phyloP scores from a whole-genome alignment of 768 basidiomycete species.

The Auricularia sp. region DNA sequence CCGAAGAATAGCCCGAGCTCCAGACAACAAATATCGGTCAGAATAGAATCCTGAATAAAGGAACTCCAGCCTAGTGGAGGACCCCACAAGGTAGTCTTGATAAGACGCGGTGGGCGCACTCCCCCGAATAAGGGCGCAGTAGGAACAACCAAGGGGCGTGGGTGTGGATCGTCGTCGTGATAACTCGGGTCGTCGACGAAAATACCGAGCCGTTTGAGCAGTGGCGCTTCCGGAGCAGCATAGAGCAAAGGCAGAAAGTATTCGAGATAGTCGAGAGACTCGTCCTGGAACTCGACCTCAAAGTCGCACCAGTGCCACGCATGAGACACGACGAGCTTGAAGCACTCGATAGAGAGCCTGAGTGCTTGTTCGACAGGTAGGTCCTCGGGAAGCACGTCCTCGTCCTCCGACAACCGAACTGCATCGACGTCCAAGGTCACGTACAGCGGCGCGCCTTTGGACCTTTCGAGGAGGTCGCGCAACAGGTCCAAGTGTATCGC shows the following conservation, averaged over 20 bases:
- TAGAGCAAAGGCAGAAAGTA: slow-evolving; percentile 8
- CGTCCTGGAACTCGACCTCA: slow-evolving; percentile 8
- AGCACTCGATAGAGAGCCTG: slow-evolving; percentile 7
- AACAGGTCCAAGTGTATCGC: slow-evolving; percentile 36
- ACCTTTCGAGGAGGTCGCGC: slow-evolving; percentile 39
- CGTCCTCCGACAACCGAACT: slow-evolving; percentile 20
- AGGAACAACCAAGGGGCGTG: not conserved
- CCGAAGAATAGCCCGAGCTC: not conserved
- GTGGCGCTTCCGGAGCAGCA: slow-evolving; percentile 11
- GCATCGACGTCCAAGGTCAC: slow-evolving; percentile 36
- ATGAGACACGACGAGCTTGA: not conserved
- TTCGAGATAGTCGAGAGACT: not conserved
- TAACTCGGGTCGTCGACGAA: not conserved
- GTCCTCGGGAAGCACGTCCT: slow-evolving; percentile 20
- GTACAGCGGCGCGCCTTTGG: slow-evolving; percentile 44
- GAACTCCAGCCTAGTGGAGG: not conserved
- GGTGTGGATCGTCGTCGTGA: not conserved
- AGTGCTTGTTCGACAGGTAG: slow-evolving; percentile 15
- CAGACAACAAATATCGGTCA: not conserved
- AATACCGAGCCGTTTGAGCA: not conserved
- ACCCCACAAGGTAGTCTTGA: not conserved
- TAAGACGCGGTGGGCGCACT: not conserved
- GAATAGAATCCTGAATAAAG: not conserved
- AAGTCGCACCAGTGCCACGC: not conserved
- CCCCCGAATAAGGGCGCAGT: not conserved